Percentiles rank a stretch among this genome's conserved stretches.
Conservation (phyloP, 2,329 filamentous ascomycete species). For the Penicillium sp. region DNA sequence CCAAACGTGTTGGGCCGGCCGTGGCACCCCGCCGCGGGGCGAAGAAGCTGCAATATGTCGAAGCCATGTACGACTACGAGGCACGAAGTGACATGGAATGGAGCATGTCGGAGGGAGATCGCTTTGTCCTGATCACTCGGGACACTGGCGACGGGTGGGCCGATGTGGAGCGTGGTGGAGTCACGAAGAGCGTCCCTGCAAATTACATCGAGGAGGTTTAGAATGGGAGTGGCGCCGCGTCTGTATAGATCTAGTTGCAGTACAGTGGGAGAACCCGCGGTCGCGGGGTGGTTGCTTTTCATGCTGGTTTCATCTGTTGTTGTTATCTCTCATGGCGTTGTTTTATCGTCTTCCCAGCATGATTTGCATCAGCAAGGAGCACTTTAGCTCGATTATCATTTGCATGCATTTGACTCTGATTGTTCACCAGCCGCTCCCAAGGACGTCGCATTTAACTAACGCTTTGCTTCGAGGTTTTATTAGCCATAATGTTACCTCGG, state of each 20-base stretch:
- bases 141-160: slow-evolving; percentile 94
- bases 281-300: not conserved
- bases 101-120: slow-evolving; percentile 85
- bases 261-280: slow-evolving; percentile 7
- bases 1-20: slow-evolving; percentile 84
- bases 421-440: too few species aligned
- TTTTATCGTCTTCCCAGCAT: slow-evolving; percentile 12
- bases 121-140: slow-evolving; percentile 82
- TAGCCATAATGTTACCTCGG: too few species aligned
- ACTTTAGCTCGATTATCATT: too few species aligned
- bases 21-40: slow-evolving; percentile 87
- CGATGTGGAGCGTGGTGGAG: slow-evolving; percentile 88
- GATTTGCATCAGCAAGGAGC: slow-evolving; percentile 23
- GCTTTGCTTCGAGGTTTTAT: too few species aligned
- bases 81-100: slow-evolving; percentile 84
- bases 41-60: slow-evolving; percentile 90
- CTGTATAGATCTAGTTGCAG: slow-evolving; percentile 6
- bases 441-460: too few species aligned
- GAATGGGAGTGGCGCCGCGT: not conserved
- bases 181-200: slow-evolving; percentile 84
- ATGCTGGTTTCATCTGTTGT: slow-evolving; percentile 5
- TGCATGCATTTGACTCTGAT: too few species aligned
- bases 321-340: slow-evolving; percentile 5
- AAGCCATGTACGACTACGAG: slow-evolving; percentile 88
- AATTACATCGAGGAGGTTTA: slow-evolving; percentile 82